These are phyloP conservation scores for Pisolithus marmoratus DNA, from an alignment of 768 basidiomycete genomes.

Conservation along the genomic window DNA sequence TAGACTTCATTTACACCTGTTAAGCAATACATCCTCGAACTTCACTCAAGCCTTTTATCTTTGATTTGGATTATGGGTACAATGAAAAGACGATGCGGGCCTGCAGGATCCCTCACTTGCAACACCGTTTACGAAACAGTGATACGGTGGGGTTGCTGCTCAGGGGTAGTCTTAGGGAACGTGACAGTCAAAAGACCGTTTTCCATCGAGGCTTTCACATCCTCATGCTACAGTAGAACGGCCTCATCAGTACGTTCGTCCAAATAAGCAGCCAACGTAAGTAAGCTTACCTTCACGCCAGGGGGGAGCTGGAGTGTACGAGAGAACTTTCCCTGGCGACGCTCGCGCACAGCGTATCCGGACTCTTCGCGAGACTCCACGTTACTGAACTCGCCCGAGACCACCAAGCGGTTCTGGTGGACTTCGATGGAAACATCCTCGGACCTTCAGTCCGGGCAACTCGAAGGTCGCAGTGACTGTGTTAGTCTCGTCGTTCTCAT, in stretches of 20 bases:
- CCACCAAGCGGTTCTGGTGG: constrained; percentile 39
- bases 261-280: not conserved
- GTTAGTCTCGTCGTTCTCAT: constrained; percentile 38
- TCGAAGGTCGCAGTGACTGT: constrained; percentile 49
- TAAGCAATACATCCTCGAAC: too few species aligned
- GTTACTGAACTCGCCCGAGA: constrained; percentile 39
- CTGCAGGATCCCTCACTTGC: too few species aligned
- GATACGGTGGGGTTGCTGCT: constrained; percentile 38
- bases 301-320: constrained; percentile 40
- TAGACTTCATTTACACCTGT: too few species aligned
- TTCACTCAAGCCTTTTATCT: too few species aligned
- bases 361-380: constrained; percentile 29
- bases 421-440: constrained; percentile 44
- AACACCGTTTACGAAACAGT: constrained; percentile 2
- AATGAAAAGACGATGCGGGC: too few species aligned
- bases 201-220: constrained; percentile 44
- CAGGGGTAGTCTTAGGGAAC: constrained; percentile 42
- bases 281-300: constrained; percentile 39
- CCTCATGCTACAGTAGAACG: constrained; percentile 28
- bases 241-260: not conserved
- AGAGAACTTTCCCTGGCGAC: constrained; percentile 40
- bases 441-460: constrained; percentile 47
- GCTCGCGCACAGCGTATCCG: constrained; percentile 39
- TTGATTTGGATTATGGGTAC: too few species aligned
- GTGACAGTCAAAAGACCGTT: constrained; percentile 41